phyloP scores from a whole-genome alignment of 2,329 filamentous ascomycete species.

The Trichoderma sp. region DNA sequence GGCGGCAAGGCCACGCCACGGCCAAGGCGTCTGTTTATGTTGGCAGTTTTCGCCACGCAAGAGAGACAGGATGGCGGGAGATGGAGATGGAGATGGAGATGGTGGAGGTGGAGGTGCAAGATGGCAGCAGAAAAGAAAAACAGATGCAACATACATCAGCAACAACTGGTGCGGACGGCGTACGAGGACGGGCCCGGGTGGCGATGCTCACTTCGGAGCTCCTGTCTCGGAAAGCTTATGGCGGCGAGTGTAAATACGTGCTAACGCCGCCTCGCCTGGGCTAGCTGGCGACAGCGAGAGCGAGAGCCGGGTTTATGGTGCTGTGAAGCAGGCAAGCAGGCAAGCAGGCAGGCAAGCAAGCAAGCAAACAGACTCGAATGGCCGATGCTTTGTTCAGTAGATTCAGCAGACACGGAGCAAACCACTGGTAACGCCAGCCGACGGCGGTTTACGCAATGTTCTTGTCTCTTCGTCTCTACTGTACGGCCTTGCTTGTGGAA shows the following conservation, averaged over 20 bases:
- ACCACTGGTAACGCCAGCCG: background rate
- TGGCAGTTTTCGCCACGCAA: background rate
- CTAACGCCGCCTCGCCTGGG: conserved; percentile 12
- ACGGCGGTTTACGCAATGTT: background rate
- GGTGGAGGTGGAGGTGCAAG: background rate
- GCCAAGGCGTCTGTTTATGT: conserved; percentile 13
- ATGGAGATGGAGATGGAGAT: background rate
- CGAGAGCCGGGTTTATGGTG: background rate
- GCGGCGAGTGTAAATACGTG: conserved; percentile 15
- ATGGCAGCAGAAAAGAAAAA: background rate
- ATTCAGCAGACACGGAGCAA: background rate
- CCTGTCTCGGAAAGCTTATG: conserved; percentile 20
- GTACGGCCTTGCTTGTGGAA: background rate
- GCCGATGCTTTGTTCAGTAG: background rate
- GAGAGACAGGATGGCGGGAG: background rate
- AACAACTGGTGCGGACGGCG: background rate
- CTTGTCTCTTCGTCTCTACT: background rate
- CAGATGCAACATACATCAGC: conserved; percentile 1
- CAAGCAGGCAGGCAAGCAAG: background rate
- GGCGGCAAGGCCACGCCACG: conserved; percentile 12
- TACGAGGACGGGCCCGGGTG: conserved; percentile 8
- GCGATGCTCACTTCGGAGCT: conserved; percentile 15
- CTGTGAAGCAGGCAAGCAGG: background rate
- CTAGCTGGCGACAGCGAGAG: background rate
- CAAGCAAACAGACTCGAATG: background rate